Percentiles rank a stretch among this genome's conserved stretches.
phyloP scores from a whole-genome alignment of 1,139 yeast genomes.

The Taphrina wiesneri region DNA sequence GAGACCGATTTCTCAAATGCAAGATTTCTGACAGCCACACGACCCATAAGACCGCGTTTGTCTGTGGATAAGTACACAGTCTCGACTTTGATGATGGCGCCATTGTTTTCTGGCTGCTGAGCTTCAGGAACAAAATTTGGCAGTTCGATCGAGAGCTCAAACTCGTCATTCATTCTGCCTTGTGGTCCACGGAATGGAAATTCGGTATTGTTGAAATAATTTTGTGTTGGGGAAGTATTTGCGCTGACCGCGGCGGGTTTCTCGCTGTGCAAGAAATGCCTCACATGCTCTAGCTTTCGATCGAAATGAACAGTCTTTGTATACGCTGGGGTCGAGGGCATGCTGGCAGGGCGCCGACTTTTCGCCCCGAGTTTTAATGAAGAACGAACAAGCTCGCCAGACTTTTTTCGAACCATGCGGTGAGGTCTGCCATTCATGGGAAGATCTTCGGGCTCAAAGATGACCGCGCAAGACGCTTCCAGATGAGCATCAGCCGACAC shows the following conservation, averaged over 20 bases:
- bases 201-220: constrained; percentile 39
- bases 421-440: constrained; percentile 17
- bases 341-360: constrained; percentile 51
- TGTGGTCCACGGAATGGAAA: constrained; percentile 20
- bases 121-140: constrained; percentile 52
- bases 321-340: constrained; percentile 72
- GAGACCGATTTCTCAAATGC: constrained; percentile 64
- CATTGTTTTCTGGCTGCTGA: constrained; percentile 42
- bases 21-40: constrained; percentile 69
- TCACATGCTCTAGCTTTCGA: constrained; percentile 60
- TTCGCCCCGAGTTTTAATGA: constrained; percentile 57
- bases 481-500: neutral
- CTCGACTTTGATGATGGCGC: constrained; percentile 59
- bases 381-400: constrained; percentile 78
- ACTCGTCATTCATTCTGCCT: constrained; percentile 44
- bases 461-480: constrained; percentile 12
- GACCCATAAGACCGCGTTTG: constrained; percentile 62
- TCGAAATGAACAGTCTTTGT: constrained; percentile 78
- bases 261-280: constrained; percentile 70
- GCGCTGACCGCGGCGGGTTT: constrained; percentile 75
- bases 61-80: constrained; percentile 61
- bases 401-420: constrained; percentile 63
- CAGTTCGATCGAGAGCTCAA: constrained; percentile 55
- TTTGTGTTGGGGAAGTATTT: constrained; percentile 57
- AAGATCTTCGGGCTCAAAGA: constrained; percentile 17